Evolutionary conservation across 371 early-diverging fungal species (phyloP), one percentile per base, ranked within the genome.

Genomic region (Chytridium lagenaria): DNA sequence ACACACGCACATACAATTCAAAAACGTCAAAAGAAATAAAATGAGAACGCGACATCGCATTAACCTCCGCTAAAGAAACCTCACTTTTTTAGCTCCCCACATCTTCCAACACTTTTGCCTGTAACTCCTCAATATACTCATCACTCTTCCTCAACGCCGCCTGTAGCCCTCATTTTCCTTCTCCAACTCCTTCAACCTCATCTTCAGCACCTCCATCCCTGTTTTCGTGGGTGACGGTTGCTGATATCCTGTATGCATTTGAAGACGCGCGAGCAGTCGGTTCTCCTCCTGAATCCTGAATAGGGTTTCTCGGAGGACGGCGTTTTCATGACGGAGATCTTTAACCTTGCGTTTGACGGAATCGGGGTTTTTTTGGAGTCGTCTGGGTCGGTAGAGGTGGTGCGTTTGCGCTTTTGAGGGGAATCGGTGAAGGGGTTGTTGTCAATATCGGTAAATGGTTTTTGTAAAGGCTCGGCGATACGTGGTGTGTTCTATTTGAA

Each of bases 111-210:
- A n/a, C n/a, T n/a, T n/a, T n/a, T n/a, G n/a, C n/a, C 3, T 59
- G 61, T n/a, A 68, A 51, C 69, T 51, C 26, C 38, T 68, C 69
- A 55, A 68, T 68, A 36, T 30, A 68, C 37, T 68, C 69, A 36
- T 68, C 69, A 37, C 69, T 68, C 55, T 34, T 50, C 55, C 49
- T 10, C 26, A 68, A 37, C 23, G 69, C 69, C 2, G 51, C 55
- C 50, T 68, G 12, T 30, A 68, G 34, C n/a, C 50, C 33, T 23
- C 52, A 55, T 68, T 68, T 37, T 68, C 69, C n/a, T 37, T 12
- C 50, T 52, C 55, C 50, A 68, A 36, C 37, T 68, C 52, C 33
- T 34, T 37, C 19, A 68, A 15, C 0, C 55, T 49, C 55, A 52
- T 16, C 34, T 68, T 68, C 50, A 68, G 51, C 16, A 52, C 69